These are phyloP conservation scores for Iris macrosiphon DNA, from an alignment of 106 monocot genomes.

Conservation along the genomic window DNA sequence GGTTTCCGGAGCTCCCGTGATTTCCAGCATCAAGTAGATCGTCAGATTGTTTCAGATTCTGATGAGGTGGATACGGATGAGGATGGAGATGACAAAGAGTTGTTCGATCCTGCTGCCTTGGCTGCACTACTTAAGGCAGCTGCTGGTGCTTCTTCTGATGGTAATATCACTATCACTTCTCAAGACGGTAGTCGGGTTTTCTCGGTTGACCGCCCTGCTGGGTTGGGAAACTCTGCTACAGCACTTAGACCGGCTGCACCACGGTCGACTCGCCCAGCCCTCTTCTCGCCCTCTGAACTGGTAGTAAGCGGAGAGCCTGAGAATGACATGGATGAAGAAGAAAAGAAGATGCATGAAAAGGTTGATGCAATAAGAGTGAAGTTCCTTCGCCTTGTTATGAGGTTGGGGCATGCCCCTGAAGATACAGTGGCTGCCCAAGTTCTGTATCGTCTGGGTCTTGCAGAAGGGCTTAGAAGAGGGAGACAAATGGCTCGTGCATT, in stretches of 20 bases:
- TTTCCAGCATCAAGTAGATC: constrained; percentile 30
- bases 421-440: constrained; percentile 73
- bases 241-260: constrained; percentile 47
- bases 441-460: constrained; percentile 65
- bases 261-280: constrained; percentile 28
- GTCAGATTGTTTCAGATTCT: constrained; percentile 39
- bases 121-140: constrained; percentile 81
- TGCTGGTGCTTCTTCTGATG: constrained; percentile 48
- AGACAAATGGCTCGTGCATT: constrained; percentile 31
- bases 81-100: constrained; percentile 42
- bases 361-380: constrained; percentile 83
- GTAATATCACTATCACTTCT: constrained; percentile 29
- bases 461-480: constrained; percentile 60
- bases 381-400: constrained; percentile 74
- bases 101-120: constrained; percentile 70
- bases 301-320: constrained; percentile 42
- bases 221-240: constrained; percentile 58
- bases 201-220: constrained; percentile 67
- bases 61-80: constrained; percentile 59
- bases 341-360: constrained; percentile 82
- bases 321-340: constrained; percentile 54
- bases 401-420: constrained; percentile 78
- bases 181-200: constrained; percentile 54
- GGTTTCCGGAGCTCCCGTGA: constrained; percentile 20
- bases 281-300: constrained; percentile 52